Percentiles rank a stretch among this genome's conserved stretches.
phyloP scores from a whole-genome alignment of 139 green algal genomes.

The Haematococcus sp. region DNA sequence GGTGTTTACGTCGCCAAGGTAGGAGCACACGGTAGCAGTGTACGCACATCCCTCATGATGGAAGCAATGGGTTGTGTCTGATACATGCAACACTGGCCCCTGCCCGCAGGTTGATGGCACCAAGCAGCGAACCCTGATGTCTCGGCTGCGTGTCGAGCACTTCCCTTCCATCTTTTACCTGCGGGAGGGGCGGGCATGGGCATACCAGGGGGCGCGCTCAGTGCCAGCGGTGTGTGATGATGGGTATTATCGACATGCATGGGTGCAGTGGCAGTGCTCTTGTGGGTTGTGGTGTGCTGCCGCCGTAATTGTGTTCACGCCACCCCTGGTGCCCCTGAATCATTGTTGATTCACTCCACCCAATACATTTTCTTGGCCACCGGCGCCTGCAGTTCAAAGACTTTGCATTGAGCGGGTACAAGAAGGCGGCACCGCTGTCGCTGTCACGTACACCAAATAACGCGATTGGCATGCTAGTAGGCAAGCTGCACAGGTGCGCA shows the following conservation, averaged over 20 bases:
- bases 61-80: background rate
- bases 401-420: slow-evolving; percentile 22
- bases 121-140: slow-evolving; percentile 28
- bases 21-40: background rate
- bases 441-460: slow-evolving; percentile 37
- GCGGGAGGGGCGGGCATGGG: slow-evolving; percentile 28
- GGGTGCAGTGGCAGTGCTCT: too few relatives aligned
- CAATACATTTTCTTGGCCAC: too few relatives aligned
- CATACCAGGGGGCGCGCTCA: slow-evolving; percentile 22
- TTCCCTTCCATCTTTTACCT: slow-evolving; percentile 42
- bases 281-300: too few relatives aligned
- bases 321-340: too few relatives aligned
- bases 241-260: too few relatives aligned
- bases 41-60: too few relatives aligned
- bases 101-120: slow-evolving; percentile 33
- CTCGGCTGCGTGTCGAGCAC: slow-evolving; percentile 25
- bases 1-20: slow-evolving; percentile 37
- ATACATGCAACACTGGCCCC: too few relatives aligned
- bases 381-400: slow-evolving; percentile 22
- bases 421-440: slow-evolving; percentile 11
- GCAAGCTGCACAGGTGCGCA: slow-evolving; percentile 29
- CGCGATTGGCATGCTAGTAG: slow-evolving; percentile 19
- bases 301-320: too few relatives aligned
- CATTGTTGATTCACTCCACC: too few relatives aligned
- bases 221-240: background rate